Base-by-base conservation (phyloP, 176 grass and related monocot species). In the Musa troglodytarum region DNA sequence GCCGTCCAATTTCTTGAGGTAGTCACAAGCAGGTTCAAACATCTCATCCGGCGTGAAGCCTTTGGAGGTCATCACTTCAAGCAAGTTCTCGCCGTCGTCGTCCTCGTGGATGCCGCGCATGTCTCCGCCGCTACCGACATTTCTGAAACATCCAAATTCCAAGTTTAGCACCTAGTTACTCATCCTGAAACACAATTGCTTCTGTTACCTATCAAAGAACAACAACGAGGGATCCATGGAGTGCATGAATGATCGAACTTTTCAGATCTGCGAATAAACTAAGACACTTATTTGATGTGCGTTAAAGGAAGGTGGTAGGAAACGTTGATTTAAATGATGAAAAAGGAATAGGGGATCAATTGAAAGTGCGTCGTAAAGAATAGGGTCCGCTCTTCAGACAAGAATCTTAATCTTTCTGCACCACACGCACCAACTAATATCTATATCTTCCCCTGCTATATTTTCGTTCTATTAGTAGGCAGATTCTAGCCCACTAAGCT, bases 1-100 rank as follows among this genome's bases (percentile, higher is more conserved):
- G 66, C 82, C 82, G 78, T 90, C 93, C 65, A 90, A 86, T 77
- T 92, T 96, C 83, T 91, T 97, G 77, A 97, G 86, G 83, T 93
- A 97, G 53, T 97, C 90, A 74, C 79, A 90, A 23, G 89, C 90
- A 20, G 90, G 81, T 17, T 77, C 80, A 28, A 91, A 89, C 62
- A 93, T 85, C 81, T 91, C 25, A 2, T 49, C 86, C 53, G 84
- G 71, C 21, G 80, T 78, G 3, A 93, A 69, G 16, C 81, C 82
- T 85, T 87, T 88, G 11, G 90, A 85, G 88, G 85, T 90, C 63
- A 91, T 73, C 53, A 87, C 74, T 50, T 93, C 85, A 9, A 93
- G 86, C 76, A 93, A 91, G 79, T 90, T 97, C 79, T 81, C 88
- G 20, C 82, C 79, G 75, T 87, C 82, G 34, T 80, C 88, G 8